Evolutionary conservation across 371 early-diverging fungal genomes (phyloP), one percentile per base, ranked within the genome.

Genomic region (Circinella umbellata): DNA sequence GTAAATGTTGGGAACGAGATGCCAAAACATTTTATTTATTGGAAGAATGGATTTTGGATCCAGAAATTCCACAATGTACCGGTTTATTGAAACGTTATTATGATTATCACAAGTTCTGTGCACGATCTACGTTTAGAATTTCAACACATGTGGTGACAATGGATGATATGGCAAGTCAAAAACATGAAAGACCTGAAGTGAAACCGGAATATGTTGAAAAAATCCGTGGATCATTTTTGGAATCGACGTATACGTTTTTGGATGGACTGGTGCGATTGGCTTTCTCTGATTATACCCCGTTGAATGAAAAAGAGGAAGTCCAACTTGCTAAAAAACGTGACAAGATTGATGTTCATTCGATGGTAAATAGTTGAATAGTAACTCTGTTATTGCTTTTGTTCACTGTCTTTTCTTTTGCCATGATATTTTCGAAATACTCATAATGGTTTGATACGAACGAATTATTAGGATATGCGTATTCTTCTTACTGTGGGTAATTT

Each of bases 41-140:
- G 71, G 97, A 97, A 76, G 95, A 93, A 64, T 97, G 96, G 96
- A 75, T 89, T 0, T 78, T 94, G 59, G 92, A 95, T 54, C 81
- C 90, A 0, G 93, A 92, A 36, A 85, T 87, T 36, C 80, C 88
- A 15, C 90, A 92, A 66, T 82, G 88, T 11, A 93, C 94, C 0
- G 75, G 80, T 15, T 74, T 91, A 54, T 72, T 90, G 63, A 81
- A 87, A 17, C 87, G 90, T 36, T 92, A 90, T 63, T 92, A 91
- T 64, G 86, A 89, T 17, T 92, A 92, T 38, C 88, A 89, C 66
- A 92, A 92, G 62, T 88, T 88, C 73, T 86, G 90, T 70, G 82
- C 93, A 7, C 79, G 91, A 47, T 86, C 88, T 6, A 88, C 88
- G 0, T 83, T 84, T 71, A 85, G 83, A 64, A 85, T 88, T n/a